Percentiles rank a stretch among this genome's conserved stretches.
Conservation (phyloP, 169 alveolate species). For the Plasmodium gonderi region DNA sequence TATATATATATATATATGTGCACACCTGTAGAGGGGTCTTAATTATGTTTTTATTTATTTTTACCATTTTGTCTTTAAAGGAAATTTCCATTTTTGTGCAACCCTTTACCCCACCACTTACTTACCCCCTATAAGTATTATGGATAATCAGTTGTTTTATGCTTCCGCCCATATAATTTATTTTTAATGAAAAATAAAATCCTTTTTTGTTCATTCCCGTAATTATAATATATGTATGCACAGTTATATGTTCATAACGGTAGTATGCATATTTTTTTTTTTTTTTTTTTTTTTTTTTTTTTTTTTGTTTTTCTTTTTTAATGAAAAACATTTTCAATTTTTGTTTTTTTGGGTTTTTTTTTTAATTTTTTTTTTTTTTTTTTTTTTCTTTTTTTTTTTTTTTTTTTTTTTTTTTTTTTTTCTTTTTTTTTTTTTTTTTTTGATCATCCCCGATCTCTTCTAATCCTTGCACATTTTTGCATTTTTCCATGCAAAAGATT, state of each 20-base stretch:
- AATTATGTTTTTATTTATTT: background rate
- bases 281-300: background rate
- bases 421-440: background rate
- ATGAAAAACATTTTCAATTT: background rate
- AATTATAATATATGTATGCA: too few species aligned
- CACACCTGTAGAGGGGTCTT: background rate
- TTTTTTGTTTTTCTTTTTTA: background rate
- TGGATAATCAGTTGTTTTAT: background rate
- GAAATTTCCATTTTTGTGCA: constrained; percentile 12
- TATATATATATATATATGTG: background rate
- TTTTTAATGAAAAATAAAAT: background rate
- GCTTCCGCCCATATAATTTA: background rate
- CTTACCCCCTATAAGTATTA: background rate
- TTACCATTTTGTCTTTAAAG: constrained; percentile 45
- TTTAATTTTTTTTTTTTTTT: background rate
- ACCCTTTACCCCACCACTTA: too few species aligned
- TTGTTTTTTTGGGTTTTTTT: background rate
- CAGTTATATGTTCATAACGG: too few species aligned
- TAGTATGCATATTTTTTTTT: too few species aligned
- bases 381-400: background rate
- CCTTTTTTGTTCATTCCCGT: too few species aligned
- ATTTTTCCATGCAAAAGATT: background rate
- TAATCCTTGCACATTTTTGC: background rate
- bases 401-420: background rate
- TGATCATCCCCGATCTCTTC: background rate